Conservation (phyloP, 371 early-diverging fungal species). For the Rhizopus stolonifer region DNA sequence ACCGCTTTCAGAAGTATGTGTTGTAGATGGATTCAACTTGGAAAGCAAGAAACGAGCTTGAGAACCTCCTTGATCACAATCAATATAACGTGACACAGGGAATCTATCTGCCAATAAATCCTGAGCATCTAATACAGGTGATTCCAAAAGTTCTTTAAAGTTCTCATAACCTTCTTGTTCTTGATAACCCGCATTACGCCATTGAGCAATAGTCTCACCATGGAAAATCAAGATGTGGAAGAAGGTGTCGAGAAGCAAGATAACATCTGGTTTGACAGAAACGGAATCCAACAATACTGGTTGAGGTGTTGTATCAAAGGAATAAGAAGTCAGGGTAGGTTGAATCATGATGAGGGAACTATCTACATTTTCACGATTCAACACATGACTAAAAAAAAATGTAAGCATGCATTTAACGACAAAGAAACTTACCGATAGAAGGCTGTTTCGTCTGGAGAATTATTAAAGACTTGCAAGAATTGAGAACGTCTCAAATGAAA, state of each 20-base stretch:
- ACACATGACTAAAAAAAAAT: constrained; percentile 66
- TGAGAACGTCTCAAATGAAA: constrained; percentile 98
- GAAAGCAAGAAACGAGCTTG: constrained; percentile 99
- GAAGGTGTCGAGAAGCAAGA: constrained; percentile 97
- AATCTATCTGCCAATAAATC: constrained; percentile 92
- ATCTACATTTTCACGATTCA: constrained; percentile 94
- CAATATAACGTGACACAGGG: constrained; percentile 99
- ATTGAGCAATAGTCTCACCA: constrained; percentile 62
- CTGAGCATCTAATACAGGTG: constrained; percentile 87
- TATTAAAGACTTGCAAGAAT: constrained; percentile 99
- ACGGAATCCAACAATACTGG: constrained; percentile 99
- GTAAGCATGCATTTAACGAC: not conserved
- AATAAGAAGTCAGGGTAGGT: constrained; percentile 95
- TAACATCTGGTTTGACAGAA: constrained; percentile 96
- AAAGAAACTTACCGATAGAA: constrained; percentile 66
- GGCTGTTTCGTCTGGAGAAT: constrained; percentile 98
- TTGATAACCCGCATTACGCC: constrained; percentile 58
- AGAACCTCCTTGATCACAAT: constrained; percentile 96
- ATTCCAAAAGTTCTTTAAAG: constrained; percentile 91
- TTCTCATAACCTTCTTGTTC: constrained; percentile 62
- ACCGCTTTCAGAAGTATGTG: constrained; percentile 77
- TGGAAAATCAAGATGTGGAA: constrained; percentile 56
- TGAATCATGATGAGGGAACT: constrained; percentile 99
- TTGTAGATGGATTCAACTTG: constrained; percentile 98
- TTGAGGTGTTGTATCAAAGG: constrained; percentile 85